Base-by-base conservation (phyloP, 2,329 filamentous ascomycete species). In the Aureobasidium sp. region DNA sequence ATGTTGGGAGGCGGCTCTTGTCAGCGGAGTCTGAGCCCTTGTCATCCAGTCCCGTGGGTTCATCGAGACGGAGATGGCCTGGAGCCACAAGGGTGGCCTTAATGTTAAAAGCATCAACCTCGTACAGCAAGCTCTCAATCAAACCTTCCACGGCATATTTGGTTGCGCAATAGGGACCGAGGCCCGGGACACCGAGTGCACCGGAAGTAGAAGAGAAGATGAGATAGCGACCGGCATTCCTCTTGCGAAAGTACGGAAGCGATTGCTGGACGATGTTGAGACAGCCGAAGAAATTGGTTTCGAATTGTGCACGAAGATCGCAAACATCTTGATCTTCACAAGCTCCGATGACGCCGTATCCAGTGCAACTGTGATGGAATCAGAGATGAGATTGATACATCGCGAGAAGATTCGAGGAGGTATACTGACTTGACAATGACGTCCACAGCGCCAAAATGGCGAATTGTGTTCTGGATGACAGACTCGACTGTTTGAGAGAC, bases 301-400 rank as follows among this genome's bases (percentile, higher is more conserved):
- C 89, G 71, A 97, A 96, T 69, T 97, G 93, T 64, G 95, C 91
- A 55, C 90, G 86, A 61, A 97, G 80, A 66, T 97, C 93, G 68
- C 90, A 85, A 66, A 95, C 89, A 68, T 96, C 90, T 72, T 97
- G 93, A 70, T 97, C 93, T 71, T 97, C 93, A 70, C 90, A 96
- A 1, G 91, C 85, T 24, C 89, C 91, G 61, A 97, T 95, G 51
- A 98, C 90, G 50, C 90, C 91, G 70, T 95, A 96, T 14, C 91
- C 91, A 11, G 89, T 90, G 71, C 90, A 95, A 69, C 73, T 73
- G 56, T 38, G 42, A 40, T 19, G 40, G 27, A n/a, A 30, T 38
- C 34, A 39, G 22, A 11, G 34, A 49, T 49, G 34, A 49, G 34
- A 49, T 49, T 24, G 34, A 29, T 11, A 14, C 16, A 49, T 49